Evolutionary conservation across 768 basidiomycete genomes (phyloP), one percentile per base, ranked within the genome.

Genomic region (Phanerochaete carnosa): DNA sequence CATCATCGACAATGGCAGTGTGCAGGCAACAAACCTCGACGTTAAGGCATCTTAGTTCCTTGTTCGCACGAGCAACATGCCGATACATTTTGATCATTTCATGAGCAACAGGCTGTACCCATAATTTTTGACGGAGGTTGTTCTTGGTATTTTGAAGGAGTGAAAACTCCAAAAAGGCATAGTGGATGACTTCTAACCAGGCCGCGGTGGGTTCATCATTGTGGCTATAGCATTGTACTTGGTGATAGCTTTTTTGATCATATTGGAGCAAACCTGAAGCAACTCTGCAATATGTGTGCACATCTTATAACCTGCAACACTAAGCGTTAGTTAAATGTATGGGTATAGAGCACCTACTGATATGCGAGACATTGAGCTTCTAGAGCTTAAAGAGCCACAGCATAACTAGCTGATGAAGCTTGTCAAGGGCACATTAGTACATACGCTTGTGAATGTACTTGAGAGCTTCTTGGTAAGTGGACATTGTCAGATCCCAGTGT

Each of bases 381-480:
- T 74, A 72, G 2, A 79, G 67, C 62, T 79, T 74, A 62, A 79
- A 76, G 1, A 79, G 62, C 2, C 68, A 64, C 59, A 73, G 72
- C 0, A 76, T 60, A 2, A 74, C 72, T 8, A 79, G 71, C 29
- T 62, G 47, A 54, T 77, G 72, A 0, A 79, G 62, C 19, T 68
- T 62, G 19, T 76, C 66, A 0, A 79, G 65, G 0, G 73, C 73
- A 8, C 45, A 51, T 1, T 47, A 68, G 51, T 76, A 78, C 15
- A 62, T 56, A 2, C 68, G 53, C 22, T 55, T 60, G 8, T 39
- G 47, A 22, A 69, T 57, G 47, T 68, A 69, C 19, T 66, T 39
- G 2, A 59, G 3, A 3, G 61, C 57, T 11, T 61, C 39, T 23
- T 49, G 55, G 50, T 75, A 79, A 71, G 66, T 5, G 58, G 60